These are phyloP conservation scores for Trametes cinnabarina DNA, from an alignment of 768 basidiomycete species.

Conservation along the genomic window DNA sequence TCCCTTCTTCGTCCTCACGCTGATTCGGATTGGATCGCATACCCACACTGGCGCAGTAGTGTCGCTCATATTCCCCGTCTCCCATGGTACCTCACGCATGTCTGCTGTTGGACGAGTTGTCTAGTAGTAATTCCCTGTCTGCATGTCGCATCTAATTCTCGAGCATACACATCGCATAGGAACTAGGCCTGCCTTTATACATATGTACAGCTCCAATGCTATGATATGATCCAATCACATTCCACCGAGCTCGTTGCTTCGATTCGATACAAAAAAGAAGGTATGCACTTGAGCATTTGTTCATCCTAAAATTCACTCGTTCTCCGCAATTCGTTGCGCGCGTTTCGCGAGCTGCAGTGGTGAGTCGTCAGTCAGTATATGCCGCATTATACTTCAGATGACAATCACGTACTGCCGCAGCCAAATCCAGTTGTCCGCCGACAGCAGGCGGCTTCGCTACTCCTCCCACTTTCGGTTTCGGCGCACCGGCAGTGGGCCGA, in stretches of 20 bases:
- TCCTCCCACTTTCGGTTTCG: constrained; percentile 40
- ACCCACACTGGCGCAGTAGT: constrained; percentile 19
- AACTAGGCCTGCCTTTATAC: constrained; percentile 19
- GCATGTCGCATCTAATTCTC: constrained; percentile 22
- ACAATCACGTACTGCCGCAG: constrained; percentile 65
- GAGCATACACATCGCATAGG: constrained; percentile 21
- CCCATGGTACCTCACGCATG: background rate
- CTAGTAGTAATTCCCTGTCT: constrained; percentile 19
- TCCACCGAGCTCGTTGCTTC: background rate
- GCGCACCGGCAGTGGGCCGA: constrained; percentile 42
- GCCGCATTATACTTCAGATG: background rate
- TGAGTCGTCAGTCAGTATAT: background rate
- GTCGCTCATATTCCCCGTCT: constrained; percentile 5
- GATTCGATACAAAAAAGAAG: background rate
- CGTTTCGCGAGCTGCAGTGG: constrained; percentile 67
- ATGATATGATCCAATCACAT: constrained; percentile 10
- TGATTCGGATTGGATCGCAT: constrained; percentile 17
- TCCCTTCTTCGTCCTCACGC: background rate
- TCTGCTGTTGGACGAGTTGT: constrained; percentile 3
- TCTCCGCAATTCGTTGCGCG: constrained; percentile 61
- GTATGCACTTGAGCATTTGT: background rate
- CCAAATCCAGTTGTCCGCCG: constrained; percentile 73
- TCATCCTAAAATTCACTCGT: constrained; percentile 26
- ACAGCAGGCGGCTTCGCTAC: constrained; percentile 42
- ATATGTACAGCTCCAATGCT: constrained; percentile 18